Base-by-base conservation (phyloP, 1,284 basidiomycete species). In the Cutaneotrichosporon mucoides region DNA sequence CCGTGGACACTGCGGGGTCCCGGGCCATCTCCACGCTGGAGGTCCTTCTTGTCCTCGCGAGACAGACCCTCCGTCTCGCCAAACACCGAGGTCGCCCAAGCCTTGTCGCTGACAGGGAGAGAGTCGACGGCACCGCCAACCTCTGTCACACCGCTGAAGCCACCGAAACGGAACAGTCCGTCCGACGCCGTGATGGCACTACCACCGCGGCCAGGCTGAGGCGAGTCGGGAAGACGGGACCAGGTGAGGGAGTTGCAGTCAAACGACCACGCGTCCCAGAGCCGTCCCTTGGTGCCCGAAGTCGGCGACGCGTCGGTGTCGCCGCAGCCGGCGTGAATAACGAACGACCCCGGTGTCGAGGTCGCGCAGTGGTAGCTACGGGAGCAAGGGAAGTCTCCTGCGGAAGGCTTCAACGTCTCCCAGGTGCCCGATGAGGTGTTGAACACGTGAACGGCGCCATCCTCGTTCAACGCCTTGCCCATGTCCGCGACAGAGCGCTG, bases 81-180 rank as follows among this genome's bases (percentile, higher is more conserved):
- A 10, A 56, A 62, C 7, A 46, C 48, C 12, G 24, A 33, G n/a
- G 53, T 43, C 12, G 34, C n/a, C 61, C 61, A 62, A 38, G 35
- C 47, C 10, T 7, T 36, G 1, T 15, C 41, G 33, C 41, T 38
- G 6, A 67, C 55, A 4, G 36, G 34, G 15, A 70, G 54, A 6
- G 36, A 38, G 48, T 72, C 69, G 37, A 72, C 62, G 7, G 55
- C 55, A 1, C 70, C 70, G 13, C 70, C 70, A 2, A 67, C 55
- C 57, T 72, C 70, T 8, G 65, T 66, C 55, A 60, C 61, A 12
- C 68, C 70, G 60, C 68, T 65, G 60, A 69, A 70, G 16, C 70
- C 70, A 33, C 68, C 68, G 44, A 67, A 69, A 15, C 70, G 62
- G 58, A 55, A 70, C n/a, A 70, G 33, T 33, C 16, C 13, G 33